Base-by-base conservation (phyloP, 2,329 filamentous ascomycete species). In the Truncatella angustata region DNA sequence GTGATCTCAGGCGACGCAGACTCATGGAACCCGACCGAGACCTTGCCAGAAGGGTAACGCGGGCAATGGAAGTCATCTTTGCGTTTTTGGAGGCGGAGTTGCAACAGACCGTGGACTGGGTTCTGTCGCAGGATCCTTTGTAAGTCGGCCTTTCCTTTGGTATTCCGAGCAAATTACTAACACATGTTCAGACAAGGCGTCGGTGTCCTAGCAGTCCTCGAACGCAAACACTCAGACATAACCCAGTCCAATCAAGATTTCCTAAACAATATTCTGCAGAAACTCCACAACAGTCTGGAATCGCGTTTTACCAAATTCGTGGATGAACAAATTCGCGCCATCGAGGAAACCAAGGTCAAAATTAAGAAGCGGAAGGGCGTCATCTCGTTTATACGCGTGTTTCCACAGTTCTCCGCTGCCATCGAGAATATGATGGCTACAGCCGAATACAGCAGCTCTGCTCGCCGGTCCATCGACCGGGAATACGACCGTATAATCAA, bases 311-410 rank as follows among this genome's bases (percentile, higher is more conserved):
- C 81, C 55, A 91, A 90, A 56, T 97, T 97, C 62, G 85, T 97
- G 7, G 93, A 97, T 59, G 91, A 96, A 58, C 94, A 99, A 68
- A 88, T 97, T 54, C 89, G 90, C 23, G 92, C 91, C 4, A 96
- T 97, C 57, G 94, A 97, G 71, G 94, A 97, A 56, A 97, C 92
- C 35, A 97, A 97, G 72, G 93, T 99, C 69, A 97, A 97, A 76
- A 91, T 97, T 72, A 97, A 96, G 77, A 97, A 97, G 77, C 88
- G 94, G 60, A 97, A 95, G 73, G 93, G 94, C 10, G 90, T 99
- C 52, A 97, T 97, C 62, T 86, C 87, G 14, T 97, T 97, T 70
- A 93, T 97, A 76, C 89, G 90, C 58, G 87, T 93, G 36, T 97
- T 97, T 76, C 94, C 93, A 0, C 77, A 86, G 54, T 97, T 97